phyloP scores from a whole-genome alignment of 2,329 filamentous ascomycete genomes.

The Thyridium curvatum region DNA sequence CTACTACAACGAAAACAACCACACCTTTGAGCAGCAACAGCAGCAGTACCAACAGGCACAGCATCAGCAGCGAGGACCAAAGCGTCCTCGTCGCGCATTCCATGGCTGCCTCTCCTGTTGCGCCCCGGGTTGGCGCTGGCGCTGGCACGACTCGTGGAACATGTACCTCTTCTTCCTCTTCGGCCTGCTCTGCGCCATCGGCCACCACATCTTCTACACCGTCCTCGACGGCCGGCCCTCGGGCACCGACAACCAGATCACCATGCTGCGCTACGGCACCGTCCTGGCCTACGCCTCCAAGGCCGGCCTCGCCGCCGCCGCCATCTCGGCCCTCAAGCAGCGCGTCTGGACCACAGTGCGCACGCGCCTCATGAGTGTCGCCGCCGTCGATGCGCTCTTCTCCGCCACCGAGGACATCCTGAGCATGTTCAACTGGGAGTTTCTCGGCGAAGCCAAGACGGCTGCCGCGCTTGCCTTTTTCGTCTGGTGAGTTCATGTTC shows the following conservation, averaged over 20 bases:
- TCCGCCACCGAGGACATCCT: slow-evolving; percentile 23
- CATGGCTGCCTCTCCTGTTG: too few relatives aligned
- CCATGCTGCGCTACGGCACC: slow-evolving; percentile 31
- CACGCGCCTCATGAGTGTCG: slow-evolving; percentile 15
- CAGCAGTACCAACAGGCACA: too few relatives aligned
- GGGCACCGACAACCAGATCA: slow-evolving; percentile 19
- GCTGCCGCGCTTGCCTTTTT: slow-evolving; percentile 21
- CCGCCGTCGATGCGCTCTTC: slow-evolving; percentile 25
- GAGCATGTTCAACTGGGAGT: slow-evolving; percentile 48
- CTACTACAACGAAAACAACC: too few relatives aligned
- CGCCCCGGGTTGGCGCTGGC: background rate
- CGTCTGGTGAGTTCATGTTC: too few relatives aligned
- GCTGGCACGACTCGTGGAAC: slow-evolving; percentile 13
- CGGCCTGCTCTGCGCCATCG: slow-evolving; percentile 26
- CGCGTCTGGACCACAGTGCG: slow-evolving; percentile 18
- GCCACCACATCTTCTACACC: slow-evolving; percentile 30
- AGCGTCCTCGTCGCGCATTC: too few relatives aligned
- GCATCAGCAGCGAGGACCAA: too few relatives aligned
- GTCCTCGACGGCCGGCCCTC: slow-evolving; percentile 23
- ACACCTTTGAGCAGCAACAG: too few relatives aligned
- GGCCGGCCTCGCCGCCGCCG: slow-evolving; percentile 27
- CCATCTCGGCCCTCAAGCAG: slow-evolving; percentile 18
- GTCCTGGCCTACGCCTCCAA: slow-evolving; percentile 30
- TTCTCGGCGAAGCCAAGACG: slow-evolving; percentile 32
- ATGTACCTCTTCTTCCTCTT: slow-evolving; percentile 29